A percentile compares a stretch with the other conserved stretches of the same genome.
Conservation (phyloP, 768 basidiomycete species). For the Boletus vinaceobasis region DNA sequence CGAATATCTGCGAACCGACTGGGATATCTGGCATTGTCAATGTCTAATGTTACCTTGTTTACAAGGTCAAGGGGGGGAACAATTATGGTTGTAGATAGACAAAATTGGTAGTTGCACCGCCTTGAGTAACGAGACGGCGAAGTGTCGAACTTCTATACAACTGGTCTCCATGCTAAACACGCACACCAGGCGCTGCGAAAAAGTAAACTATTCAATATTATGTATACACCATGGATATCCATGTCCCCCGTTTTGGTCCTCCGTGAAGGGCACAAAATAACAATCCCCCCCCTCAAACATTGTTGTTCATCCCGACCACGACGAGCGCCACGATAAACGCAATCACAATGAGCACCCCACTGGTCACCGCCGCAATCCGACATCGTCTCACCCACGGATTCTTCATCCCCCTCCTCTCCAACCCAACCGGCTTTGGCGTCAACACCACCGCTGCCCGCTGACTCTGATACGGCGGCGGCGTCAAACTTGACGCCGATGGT, state of each 20-base stretch:
- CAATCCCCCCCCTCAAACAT: background rate
- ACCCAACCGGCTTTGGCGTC: conserved; percentile 16
- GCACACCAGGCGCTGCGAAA: background rate
- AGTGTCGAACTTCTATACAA: conserved; percentile 10
- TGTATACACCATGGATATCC: background rate
- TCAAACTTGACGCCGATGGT: conserved; percentile 39
- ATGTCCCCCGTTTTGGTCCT: background rate
- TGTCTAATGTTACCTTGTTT: background rate
- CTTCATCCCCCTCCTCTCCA: conserved; percentile 9
- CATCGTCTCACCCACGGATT: conserved; percentile 43
- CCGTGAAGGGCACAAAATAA: background rate
- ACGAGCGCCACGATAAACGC: conserved; percentile 54
- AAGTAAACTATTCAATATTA: background rate
- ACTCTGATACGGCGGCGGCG: conserved; percentile 25
- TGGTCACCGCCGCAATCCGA: conserved; percentile 61
- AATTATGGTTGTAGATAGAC: too few species aligned
- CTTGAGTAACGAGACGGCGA: too few species aligned
- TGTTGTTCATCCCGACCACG: conserved; percentile 17
- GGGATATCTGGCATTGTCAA: conserved; percentile 56
- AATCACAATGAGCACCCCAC: conserved; percentile 44
- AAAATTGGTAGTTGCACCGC: too few species aligned
- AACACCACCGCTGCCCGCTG: conserved; percentile 17
- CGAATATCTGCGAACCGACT: conserved; percentile 80
- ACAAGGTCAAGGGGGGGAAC: too few species aligned
- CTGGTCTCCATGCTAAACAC: background rate